A percentile compares a stretch with the other conserved stretches of the same genome.
Conservation (phyloP, 345 rosid species). For the Arabidopsis thaliana region TAIR10.1 NC_003070.9:19306001-19306500, state of each 20-base stretch:
- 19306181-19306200: slow-evolving; percentile 21
- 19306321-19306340: slow-evolving; percentile 48
- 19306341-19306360: slow-evolving; percentile 36
- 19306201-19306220: slow-evolving; percentile 52
- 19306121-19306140: slow-evolving; percentile 14
- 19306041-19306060: slow-evolving; percentile 29
- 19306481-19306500: slow-evolving; percentile 93
- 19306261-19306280: slow-evolving; percentile 83
- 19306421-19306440: slow-evolving; percentile 97
- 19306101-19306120: background rate
- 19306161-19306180: background rate
- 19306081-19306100: background rate
- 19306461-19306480: slow-evolving; percentile 77
- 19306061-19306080: slow-evolving; percentile 40
- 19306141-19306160: slow-evolving; percentile 8
- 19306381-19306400: slow-evolving; percentile 67
- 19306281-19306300: slow-evolving; percentile 65
- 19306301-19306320: slow-evolving; percentile 59
- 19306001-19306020: slow-evolving; percentile 51
- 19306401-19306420: slow-evolving; percentile 98
- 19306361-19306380: slow-evolving; percentile 38
- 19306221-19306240: slow-evolving; percentile 96
- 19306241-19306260: slow-evolving; percentile 98
- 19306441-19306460: slow-evolving; percentile 80
- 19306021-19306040: slow-evolving; percentile 44